phyloP scores from a whole-genome alignment of 1,284 basidiomycete species.

The Sparassis latifolia region DNA sequence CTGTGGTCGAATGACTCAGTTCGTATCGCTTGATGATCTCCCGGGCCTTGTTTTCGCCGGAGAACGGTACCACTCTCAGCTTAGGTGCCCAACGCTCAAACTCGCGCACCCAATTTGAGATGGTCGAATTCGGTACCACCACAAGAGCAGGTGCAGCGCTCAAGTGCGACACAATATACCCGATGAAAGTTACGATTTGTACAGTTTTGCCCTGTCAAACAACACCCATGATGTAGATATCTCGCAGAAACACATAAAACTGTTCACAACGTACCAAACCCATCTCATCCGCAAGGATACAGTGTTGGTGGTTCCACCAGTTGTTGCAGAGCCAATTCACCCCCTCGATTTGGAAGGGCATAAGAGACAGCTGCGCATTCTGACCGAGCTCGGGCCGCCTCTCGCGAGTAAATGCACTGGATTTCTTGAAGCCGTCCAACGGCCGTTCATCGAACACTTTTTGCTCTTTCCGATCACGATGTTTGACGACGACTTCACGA shows the following conservation, averaged over 20 bases:
- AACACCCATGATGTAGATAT: conserved; percentile 5
- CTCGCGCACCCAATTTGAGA: conserved; percentile 84
- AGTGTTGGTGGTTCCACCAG: conserved; percentile 83
- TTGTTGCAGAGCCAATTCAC: conserved; percentile 91
- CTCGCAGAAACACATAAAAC: background rate
- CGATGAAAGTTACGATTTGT: conserved; percentile 85
- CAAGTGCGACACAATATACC: conserved; percentile 59
- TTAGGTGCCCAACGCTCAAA: conserved; percentile 89
- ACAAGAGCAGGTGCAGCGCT: conserved; percentile 76
- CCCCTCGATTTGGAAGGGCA: conserved; percentile 88
- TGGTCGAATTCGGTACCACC: conserved; percentile 91
- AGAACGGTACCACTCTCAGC: conserved; percentile 77
- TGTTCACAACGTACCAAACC: conserved; percentile 56
- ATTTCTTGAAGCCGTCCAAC: conserved; percentile 39
- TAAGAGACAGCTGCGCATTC: conserved; percentile 53
- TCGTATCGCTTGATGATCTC: conserved; percentile 82
- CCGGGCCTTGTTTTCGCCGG: conserved; percentile 72
- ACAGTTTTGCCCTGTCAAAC: conserved; percentile 80
- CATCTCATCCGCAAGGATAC: conserved; percentile 99
- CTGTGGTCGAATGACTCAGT: conserved; percentile 52
- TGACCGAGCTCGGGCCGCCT: conserved; percentile 62
- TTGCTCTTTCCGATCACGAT: conserved; percentile 35
- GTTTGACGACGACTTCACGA: conserved; percentile 55
- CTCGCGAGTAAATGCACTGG: conserved; percentile 39
- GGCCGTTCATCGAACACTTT: conserved; percentile 38